These are phyloP conservation scores for Cercospora sp. DNA, from an alignment of 2,329 filamentous ascomycete species.

Conservation along the genomic window DNA sequence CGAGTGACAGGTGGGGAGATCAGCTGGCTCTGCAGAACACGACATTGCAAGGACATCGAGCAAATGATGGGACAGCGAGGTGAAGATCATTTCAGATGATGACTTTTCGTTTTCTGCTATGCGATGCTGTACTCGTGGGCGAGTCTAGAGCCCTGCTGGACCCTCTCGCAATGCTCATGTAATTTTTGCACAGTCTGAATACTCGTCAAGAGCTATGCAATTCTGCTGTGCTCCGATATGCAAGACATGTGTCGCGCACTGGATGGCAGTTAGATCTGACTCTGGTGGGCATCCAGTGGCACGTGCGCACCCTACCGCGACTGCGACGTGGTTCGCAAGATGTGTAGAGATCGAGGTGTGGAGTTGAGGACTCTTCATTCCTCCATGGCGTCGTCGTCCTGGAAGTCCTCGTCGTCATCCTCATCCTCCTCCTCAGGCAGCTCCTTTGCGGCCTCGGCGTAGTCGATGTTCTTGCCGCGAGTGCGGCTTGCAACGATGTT, in stretches of 20 bases:
- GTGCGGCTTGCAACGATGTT: conserved; percentile 89
- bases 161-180: conserved; percentile 5
- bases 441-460: conserved; percentile 83
- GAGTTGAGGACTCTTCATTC: conserved; percentile 12
- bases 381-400: conserved; percentile 57
- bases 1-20: neutral
- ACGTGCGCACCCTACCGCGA: neutral
- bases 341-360: conserved; percentile 1
- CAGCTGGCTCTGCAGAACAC: neutral
- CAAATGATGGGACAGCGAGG: neutral
- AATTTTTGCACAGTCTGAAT: conserved; percentile 8
- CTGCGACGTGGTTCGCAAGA: neutral
- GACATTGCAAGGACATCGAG: neutral
- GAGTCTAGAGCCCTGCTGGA: neutral
- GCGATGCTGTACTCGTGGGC: conserved; percentile 9
- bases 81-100: neutral
- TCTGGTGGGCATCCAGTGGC: neutral
- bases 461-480: conserved; percentile 90
- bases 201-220: conserved; percentile 8
- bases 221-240: conserved; percentile 10
- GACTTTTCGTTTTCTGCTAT: conserved; percentile 2
- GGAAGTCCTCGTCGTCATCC: conserved; percentile 71
- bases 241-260: conserved; percentile 12
- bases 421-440: conserved; percentile 73
- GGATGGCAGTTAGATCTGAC: neutral